Conservation (phyloP, 768 basidiomycete genomes). For the Artomyces pyxidatus region DNA sequence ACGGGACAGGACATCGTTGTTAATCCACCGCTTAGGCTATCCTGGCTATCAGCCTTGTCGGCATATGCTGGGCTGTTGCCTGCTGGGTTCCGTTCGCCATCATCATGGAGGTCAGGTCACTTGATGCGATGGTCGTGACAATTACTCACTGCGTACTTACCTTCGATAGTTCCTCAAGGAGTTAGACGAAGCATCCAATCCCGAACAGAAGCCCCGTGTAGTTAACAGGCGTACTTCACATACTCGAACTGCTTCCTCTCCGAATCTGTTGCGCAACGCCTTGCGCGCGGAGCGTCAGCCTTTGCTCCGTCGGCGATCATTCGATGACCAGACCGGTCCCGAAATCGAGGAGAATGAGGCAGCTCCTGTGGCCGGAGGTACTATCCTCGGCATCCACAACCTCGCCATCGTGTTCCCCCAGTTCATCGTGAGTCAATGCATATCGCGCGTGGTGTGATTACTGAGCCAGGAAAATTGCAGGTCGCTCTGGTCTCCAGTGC, state of each 20-base stretch:
- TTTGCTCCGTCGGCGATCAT: constrained; percentile 52
- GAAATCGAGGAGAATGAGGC: constrained; percentile 26
- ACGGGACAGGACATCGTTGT: no score
- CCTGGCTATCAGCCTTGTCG: constrained; percentile 72
- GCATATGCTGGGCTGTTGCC: constrained; percentile 96
- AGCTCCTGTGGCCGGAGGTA: constrained; percentile 71
- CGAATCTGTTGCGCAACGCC: constrained; percentile 26
- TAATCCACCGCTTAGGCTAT: no score
- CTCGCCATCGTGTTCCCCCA: constrained; percentile 93
- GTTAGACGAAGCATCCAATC: constrained; percentile 3
- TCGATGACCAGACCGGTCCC: constrained; percentile 35
- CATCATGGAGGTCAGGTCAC: constrained; percentile 78
- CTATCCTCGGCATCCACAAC: constrained; percentile 92
- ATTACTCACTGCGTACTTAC: not conserved
- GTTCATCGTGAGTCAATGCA: constrained; percentile 77
- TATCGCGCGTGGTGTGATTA: no score
- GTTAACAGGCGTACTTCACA: constrained; percentile 36
- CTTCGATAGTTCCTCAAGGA: constrained; percentile 14
- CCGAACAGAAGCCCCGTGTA: not conserved
- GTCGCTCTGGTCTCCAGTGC: constrained; percentile 78
- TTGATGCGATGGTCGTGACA: not conserved
- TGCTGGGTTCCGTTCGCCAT: constrained; percentile 97
- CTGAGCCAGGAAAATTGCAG: no score
- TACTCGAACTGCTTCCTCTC: constrained; percentile 46
- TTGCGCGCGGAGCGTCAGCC: constrained; percentile 44